A percentile compares a stretch with the other conserved stretches of the same genome.
These are phyloP conservation scores for Vitis amurensis DNA, from an alignment of 164 flowering plant species.

Conservation along the genomic window DNA sequence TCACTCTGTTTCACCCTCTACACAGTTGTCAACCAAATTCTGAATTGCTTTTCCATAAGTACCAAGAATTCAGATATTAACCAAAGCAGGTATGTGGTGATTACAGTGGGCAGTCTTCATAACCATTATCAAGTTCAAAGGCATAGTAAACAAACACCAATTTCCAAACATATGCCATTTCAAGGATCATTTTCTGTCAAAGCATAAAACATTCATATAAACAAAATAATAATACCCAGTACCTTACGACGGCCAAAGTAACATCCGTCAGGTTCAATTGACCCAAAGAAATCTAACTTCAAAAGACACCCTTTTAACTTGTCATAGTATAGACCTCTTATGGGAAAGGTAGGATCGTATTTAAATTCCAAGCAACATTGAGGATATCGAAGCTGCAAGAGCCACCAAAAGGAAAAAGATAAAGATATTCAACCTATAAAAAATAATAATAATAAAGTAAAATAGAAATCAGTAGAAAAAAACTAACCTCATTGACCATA, in stretches of 20 bases:
- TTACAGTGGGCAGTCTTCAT: no score
- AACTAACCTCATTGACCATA: constrained; percentile 86
- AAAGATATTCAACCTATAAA: not conserved
- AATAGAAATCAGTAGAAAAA: not conserved
- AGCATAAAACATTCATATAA: no score
- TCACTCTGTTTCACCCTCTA: no score
- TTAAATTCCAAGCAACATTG: constrained; percentile 63
- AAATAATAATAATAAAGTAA: not conserved
- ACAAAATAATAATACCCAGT: not conserved
- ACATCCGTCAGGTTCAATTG: constrained; percentile 91
- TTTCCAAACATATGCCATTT: not conserved
- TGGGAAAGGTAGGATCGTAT: constrained; percentile 81
- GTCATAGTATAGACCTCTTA: constrained; percentile 86
- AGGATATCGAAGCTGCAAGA: constrained; percentile 79
- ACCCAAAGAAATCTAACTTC: constrained; percentile 92
- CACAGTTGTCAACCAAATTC: no score
- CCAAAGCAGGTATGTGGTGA: no score
- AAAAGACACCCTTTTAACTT: constrained; percentile 81
- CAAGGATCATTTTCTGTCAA: no score
- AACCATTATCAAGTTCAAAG: not conserved
- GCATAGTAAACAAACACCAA: not conserved
- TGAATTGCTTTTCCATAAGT: no score
- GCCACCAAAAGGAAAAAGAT: constrained; percentile 6
- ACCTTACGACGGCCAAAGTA: constrained; percentile 92
- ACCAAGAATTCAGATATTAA: no score